These are phyloP conservation scores for Microcera coccophila DNA, from an alignment of 2,329 filamentous ascomycete genomes.

Conservation along the genomic window DNA sequence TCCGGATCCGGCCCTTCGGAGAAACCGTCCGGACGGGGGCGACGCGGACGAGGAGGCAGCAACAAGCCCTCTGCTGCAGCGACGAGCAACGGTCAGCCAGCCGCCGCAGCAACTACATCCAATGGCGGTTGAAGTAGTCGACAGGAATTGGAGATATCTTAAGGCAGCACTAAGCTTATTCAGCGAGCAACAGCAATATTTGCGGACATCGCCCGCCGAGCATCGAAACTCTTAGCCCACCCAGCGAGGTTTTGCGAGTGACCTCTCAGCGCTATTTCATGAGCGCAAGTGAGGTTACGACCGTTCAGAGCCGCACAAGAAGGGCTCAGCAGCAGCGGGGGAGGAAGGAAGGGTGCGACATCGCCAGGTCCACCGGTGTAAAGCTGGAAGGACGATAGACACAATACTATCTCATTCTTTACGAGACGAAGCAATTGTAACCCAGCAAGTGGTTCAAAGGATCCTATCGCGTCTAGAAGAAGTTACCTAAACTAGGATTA, in stretches of 20 bases:
- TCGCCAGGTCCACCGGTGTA: no score
- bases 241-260: slow-evolving; percentile 3
- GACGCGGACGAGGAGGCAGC: slow-evolving; percentile 29
- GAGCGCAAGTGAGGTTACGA: background rate
- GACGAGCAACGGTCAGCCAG: slow-evolving; percentile 10
- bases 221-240: background rate
- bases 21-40: slow-evolving; percentile 30
- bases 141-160: slow-evolving; percentile 3
- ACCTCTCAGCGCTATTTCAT: slow-evolving; percentile 1
- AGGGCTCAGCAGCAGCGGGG: slow-evolving; percentile 1
- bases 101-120: slow-evolving; percentile 7
- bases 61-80: slow-evolving; percentile 23
- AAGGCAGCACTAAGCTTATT: no score
- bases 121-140: slow-evolving; percentile 19
- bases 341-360: no score
- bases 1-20: slow-evolving; percentile 21
- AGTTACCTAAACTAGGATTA: background rate
- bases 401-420: background rate
- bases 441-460: no score
- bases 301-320: background rate
- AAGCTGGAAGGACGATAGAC: background rate
- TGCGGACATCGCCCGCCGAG: slow-evolving; percentile 1
- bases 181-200: slow-evolving; percentile 3
- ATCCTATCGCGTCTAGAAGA: background rate
- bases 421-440: no score